phyloP scores from a whole-genome alignment of 2,329 filamentous ascomycete genomes.

The Sclerotinia spermophila region DNA sequence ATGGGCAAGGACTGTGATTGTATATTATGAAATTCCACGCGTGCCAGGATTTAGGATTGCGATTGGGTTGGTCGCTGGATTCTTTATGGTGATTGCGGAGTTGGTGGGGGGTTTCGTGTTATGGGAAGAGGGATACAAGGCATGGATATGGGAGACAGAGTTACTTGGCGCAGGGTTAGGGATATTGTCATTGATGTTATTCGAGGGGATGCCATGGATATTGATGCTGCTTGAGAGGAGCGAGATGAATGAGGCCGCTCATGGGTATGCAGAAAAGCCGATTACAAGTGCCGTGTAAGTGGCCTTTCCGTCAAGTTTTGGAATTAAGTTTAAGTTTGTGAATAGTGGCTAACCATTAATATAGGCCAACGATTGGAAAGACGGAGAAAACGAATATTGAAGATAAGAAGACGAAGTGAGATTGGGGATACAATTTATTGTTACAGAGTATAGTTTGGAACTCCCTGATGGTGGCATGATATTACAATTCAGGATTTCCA shows the following conservation, averaged over 20 bases:
- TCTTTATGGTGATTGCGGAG: conserved; percentile 30
- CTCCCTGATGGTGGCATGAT: too few relatives aligned
- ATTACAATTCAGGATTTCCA: not conserved
- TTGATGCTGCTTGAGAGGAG: conserved; percentile 35
- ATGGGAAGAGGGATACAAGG: conserved; percentile 27
- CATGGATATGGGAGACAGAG: conserved; percentile 27
- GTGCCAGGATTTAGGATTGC: conserved; percentile 34
- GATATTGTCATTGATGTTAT: conserved; percentile 22
- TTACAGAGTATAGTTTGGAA: not conserved
- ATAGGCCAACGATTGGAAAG: conserved; percentile 3
- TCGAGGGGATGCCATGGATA: conserved; percentile 32
- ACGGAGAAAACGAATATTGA: not conserved
- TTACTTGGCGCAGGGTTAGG: conserved; percentile 18
- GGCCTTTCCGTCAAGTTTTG: not conserved
- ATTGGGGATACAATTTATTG: not conserved
- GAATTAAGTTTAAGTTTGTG: not conserved
- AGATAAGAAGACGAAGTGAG: not conserved
- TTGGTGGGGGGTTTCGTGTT: conserved; percentile 23
- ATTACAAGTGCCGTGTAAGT: conserved; percentile 27
- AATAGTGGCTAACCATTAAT: not conserved
- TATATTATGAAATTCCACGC: conserved; percentile 35
- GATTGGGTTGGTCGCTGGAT: conserved; percentile 33
- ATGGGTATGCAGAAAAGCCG: conserved; percentile 31
- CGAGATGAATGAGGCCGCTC: conserved; percentile 31
- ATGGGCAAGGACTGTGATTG: conserved; percentile 32